A percentile compares a stretch with the other conserved stretches of the same genome.
Conservation (phyloP, 805 yeast species). For the Lipomyces yamadae region DNA sequence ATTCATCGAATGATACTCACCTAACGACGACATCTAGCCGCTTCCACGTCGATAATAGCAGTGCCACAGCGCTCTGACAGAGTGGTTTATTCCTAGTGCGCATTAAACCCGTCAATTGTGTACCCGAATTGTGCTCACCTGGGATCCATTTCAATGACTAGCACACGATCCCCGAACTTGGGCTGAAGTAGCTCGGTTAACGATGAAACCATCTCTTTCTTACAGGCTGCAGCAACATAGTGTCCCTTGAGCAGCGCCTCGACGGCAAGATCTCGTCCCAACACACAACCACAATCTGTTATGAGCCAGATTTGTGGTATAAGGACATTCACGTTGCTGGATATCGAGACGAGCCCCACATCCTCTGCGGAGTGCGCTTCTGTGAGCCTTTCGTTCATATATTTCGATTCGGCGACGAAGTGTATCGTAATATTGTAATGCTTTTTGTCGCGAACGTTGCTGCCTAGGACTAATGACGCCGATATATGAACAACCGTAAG, state of each 20-base stretch:
- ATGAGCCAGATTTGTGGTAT: conserved; percentile 38
- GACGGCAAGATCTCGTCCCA: conserved; percentile 36
- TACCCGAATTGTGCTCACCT: conserved; percentile 4
- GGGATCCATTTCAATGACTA: conserved; percentile 35
- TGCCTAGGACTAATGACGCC: too few species aligned
- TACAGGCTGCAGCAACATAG: conserved; percentile 33
- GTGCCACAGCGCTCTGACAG: conserved; percentile 38
- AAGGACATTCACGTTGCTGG: not conserved
- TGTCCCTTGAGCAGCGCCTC: conserved; percentile 30
- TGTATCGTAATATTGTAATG: not conserved
- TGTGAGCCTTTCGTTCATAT: not conserved
- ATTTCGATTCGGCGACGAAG: not conserved
- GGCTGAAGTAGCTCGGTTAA: conserved; percentile 12
- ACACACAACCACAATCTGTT: conserved; percentile 31
- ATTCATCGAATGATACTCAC: conserved; percentile 12
- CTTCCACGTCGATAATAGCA: conserved; percentile 28
- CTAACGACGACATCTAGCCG: conserved; percentile 36
- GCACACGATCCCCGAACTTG: conserved; percentile 22
- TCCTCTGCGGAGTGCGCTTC: not conserved
- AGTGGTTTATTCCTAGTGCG: conserved; percentile 33
- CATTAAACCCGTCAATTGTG: not conserved
- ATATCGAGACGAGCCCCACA: not conserved
- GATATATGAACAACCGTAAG: too few species aligned
- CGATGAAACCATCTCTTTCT: conserved; percentile 16
- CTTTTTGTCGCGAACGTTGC: too few species aligned